phyloP scores from a whole-genome alignment of 768 basidiomycete genomes.

The Trametes maxima region DNA sequence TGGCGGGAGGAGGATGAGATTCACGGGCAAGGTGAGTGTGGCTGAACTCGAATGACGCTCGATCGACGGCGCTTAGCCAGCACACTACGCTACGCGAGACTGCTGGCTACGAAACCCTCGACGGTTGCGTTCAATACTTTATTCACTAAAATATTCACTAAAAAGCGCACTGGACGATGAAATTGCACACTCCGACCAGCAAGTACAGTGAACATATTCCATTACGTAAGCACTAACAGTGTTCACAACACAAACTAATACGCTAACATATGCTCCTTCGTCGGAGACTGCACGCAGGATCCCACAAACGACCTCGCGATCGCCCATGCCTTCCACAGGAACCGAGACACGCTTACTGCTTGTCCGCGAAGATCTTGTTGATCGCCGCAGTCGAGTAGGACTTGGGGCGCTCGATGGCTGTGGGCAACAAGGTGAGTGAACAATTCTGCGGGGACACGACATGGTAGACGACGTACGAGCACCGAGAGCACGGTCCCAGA shows the following conservation, averaged over 20 bases:
- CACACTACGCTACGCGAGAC: too few relatives aligned
- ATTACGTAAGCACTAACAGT: conserved; percentile 26
- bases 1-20: conserved; percentile 31
- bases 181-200: too few relatives aligned
- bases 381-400: conserved; percentile 85
- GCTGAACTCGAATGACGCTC: neutral
- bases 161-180: too few relatives aligned
- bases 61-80: conserved; percentile 5
- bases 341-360: conserved; percentile 33
- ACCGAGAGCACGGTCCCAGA: conserved; percentile 93
- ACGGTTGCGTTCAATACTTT: too few relatives aligned
- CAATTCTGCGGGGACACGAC: neutral
- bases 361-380: conserved; percentile 74
- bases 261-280: conserved; percentile 12
- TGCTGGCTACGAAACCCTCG: too few relatives aligned
- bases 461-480: conserved; percentile 61
- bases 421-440: neutral
- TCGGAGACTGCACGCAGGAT: neutral
- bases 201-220: neutral
- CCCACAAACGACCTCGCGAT: neutral
- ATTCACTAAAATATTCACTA: too few relatives aligned
- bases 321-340: neutral
- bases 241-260: conserved; percentile 14
- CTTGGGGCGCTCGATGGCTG: conserved; percentile 89
- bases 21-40: neutral